Evolutionary conservation across 176 grass and related monocot species (phyloP).

Genomic region (Musa schizocarpa): DNA sequence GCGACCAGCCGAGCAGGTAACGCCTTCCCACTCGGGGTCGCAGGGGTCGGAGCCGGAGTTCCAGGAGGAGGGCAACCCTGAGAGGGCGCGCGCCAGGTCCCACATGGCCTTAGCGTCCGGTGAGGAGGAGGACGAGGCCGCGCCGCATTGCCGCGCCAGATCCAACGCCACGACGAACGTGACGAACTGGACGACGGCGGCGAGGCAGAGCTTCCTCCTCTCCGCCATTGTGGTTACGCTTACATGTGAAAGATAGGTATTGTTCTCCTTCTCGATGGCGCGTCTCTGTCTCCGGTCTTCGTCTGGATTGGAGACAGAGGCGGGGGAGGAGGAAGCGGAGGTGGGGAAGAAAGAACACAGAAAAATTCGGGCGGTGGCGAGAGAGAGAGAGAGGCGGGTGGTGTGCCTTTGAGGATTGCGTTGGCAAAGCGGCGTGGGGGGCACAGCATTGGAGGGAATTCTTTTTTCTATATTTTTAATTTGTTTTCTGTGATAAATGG

Average conservation of each 20-base stretch:
- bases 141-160: neutral
- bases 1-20: conserved; percentile 31
- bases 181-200: neutral
- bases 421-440: neutral
- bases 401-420: neutral
- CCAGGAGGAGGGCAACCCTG: conserved; percentile 38
- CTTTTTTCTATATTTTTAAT: no score
- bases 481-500: no score
- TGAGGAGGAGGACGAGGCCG: neutral
- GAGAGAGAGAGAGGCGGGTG: neutral
- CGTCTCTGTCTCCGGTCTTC: neutral
- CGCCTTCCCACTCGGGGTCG: conserved; percentile 22
- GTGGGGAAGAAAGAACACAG: neutral
- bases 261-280: neutral
- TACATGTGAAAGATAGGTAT: neutral
- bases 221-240: no score
- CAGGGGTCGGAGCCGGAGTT: conserved; percentile 33
- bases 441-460: no score
- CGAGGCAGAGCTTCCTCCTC: neutral
- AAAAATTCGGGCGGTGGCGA: neutral
- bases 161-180: neutral
- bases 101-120: conserved; percentile 48
- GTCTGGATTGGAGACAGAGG: neutral
- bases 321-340: neutral
- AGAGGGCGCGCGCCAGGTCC: conserved; percentile 38